Evolutionary conservation across 768 basidiomycete species (phyloP).

Genomic region (Hygrophoropsis aurantiaca): DNA sequence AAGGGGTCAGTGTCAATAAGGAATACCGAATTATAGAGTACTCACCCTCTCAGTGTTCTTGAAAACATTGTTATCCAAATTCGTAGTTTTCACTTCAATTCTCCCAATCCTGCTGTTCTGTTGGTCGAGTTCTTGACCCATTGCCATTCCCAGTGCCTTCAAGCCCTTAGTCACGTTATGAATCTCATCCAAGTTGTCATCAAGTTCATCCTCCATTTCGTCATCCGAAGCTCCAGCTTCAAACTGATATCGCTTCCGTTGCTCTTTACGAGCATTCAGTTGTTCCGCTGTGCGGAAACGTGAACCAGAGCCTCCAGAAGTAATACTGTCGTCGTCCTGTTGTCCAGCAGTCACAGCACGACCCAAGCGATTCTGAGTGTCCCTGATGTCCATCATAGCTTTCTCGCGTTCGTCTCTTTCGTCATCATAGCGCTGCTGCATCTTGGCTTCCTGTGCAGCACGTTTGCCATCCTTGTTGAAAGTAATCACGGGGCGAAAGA

Average conservation of each 20-base stretch:
- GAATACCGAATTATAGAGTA: conserved; percentile 11
- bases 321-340: conserved; percentile 40
- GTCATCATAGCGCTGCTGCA: conserved; percentile 83
- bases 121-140: conserved; percentile 84
- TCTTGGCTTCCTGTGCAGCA: conserved; percentile 79
- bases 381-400: conserved; percentile 81
- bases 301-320: conserved; percentile 26
- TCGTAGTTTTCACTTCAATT: conserved; percentile 77
- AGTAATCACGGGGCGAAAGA: conserved; percentile 89
- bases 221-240: conserved; percentile 90
- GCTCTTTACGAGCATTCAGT: conserved; percentile 58
- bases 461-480: conserved; percentile 95
- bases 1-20: conserved; percentile 14
- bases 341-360: conserved; percentile 65
- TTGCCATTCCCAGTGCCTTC: conserved; percentile 75
- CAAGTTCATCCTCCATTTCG: conserved; percentile 92
- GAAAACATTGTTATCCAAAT: conserved; percentile 72
- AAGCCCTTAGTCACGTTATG: conserved; percentile 72
- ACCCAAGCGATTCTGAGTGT: conserved; percentile 84
- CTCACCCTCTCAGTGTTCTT: conserved; percentile 80
- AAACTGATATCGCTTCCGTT: conserved; percentile 85
- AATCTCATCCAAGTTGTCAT: conserved; percentile 88
- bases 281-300: conserved; percentile 52
- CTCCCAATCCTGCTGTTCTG: conserved; percentile 82
- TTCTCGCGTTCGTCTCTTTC: conserved; percentile 84